Base-by-base conservation (phyloP, 495 filamentous ascomycete genomes). In the Penicillium lagena region DNA sequence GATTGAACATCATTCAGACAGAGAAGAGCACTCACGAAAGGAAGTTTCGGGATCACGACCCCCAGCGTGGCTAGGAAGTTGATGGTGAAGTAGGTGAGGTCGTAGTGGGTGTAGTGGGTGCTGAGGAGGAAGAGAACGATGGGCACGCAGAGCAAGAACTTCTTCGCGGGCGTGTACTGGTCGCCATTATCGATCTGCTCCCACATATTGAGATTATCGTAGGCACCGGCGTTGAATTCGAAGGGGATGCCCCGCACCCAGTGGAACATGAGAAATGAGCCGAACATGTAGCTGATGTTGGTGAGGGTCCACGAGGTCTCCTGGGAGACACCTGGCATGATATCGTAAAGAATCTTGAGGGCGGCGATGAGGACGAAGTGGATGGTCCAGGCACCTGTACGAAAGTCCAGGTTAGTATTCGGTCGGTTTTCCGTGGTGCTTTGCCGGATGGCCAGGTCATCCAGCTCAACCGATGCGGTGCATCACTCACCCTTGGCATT, bases 171-270 rank as follows among this genome's bases (percentile, higher is more conserved):
- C 6, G 93, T 98, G 71, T 96, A 98, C 62, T 98, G 93, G 64
- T 93, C 93, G 28, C 93, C 93, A 57, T 98, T 93, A 72, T 98
- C 93, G 61, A 98, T 98, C 73, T 98, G 93, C 73, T 98, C 93
- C 93, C 93, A 98, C 90, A 98, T 96, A 70, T 96, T 97, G 52
- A 97, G 78, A 62, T 97, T 96, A 68, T 98, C 93, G 73, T 96
- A 98, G 47, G 93, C 93, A 39, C 93, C 93, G n/a, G 89, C 83
- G 63, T 98, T 96, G 78, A 97, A 98, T 60, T 98, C 93, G 68
- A 98, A 98, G 12, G 93, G 93, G 41, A 97, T 89, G 61, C 93
- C 93, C 59, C 90, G 89, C 56, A 98, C 93, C 74, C 84, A 95
- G 71, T 98, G 93, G 66, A 98, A 98, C 93, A 97, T 98, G 60